Evolutionary conservation across 1,284 basidiomycete genomes (phyloP).

Genomic region (Chondrostereum purpureum): DNA sequence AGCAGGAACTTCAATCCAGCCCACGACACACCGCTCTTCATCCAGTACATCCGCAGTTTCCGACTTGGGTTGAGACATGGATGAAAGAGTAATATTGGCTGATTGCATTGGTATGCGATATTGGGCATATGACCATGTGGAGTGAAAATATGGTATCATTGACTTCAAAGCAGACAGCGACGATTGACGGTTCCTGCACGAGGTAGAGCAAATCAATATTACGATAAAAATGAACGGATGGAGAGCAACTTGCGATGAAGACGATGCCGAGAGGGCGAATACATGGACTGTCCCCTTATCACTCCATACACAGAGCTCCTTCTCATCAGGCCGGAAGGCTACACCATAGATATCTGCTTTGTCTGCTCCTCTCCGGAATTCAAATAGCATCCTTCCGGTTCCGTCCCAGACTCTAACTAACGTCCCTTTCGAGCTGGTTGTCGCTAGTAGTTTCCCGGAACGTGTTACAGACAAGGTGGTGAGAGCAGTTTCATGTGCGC

Average conservation of each 20-base stretch:
- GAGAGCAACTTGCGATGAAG: constrained; percentile 50
- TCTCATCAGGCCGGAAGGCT: constrained; percentile 71
- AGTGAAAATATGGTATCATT: constrained; percentile 84
- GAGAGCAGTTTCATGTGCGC: constrained; percentile 78
- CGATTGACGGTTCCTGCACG: constrained; percentile 69
- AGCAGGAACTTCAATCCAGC: constrained; percentile 66
- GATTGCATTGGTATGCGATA: constrained; percentile 84
- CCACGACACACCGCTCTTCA: constrained; percentile 80
- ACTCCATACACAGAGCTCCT: constrained; percentile 84
- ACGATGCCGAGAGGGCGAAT: constrained; percentile 60
- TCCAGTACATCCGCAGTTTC: constrained; percentile 61
- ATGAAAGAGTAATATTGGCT: constrained; percentile 69
- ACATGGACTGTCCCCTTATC: constrained; percentile 96
- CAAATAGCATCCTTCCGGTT: constrained; percentile 71
- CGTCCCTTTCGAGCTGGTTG: constrained; percentile 82
- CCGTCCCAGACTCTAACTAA: constrained; percentile 88
- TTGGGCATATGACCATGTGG: constrained; percentile 90
- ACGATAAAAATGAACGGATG: constrained; percentile 10
- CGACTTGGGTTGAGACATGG: constrained; percentile 48
- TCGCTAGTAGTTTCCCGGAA: constrained; percentile 78
- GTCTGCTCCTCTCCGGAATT: constrained; percentile 84
- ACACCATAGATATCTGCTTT: constrained; percentile 90
- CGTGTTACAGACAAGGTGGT: constrained; percentile 74
- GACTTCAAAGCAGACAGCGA: constrained; percentile 70
- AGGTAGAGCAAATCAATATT: constrained; percentile 11